Percentiles rank a stretch among this genome's conserved stretches.
Conservation (phyloP, 2,329 filamentous ascomycete species). For the Exophiala spinifera region DNA sequence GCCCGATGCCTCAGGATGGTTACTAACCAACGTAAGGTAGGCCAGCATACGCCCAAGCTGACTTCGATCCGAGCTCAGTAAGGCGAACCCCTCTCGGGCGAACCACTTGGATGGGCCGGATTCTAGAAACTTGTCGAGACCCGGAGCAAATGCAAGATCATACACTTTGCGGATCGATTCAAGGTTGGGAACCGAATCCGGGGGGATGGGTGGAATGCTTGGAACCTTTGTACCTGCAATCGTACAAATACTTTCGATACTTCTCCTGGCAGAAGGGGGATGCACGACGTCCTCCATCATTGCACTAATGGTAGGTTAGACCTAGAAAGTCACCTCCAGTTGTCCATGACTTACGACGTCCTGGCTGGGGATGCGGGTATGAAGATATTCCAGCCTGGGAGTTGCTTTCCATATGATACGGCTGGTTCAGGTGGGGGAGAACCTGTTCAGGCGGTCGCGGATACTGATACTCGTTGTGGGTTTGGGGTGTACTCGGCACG, state of each 20-base stretch:
- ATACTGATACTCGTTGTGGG: constrained; percentile 25
- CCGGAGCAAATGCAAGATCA: constrained; percentile 70
- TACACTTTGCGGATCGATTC: constrained; percentile 71
- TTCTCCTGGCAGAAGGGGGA: constrained; percentile 43
- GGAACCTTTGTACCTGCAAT: constrained; percentile 50
- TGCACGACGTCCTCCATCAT: constrained; percentile 20
- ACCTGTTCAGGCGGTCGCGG: constrained; percentile 25
- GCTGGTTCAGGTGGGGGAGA: constrained; percentile 27
- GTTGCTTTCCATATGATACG: constrained; percentile 26
- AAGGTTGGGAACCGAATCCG: constrained; percentile 52
- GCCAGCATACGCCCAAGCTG: constrained; percentile 66
- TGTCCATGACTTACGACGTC: constrained; percentile 20
- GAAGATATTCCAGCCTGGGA: constrained; percentile 16
- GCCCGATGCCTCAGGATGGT: constrained; percentile 18
- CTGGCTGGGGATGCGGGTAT: constrained; percentile 16
- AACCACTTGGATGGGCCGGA: constrained; percentile 67
- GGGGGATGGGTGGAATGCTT: constrained; percentile 53
- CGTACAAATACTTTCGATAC: constrained; percentile 69
- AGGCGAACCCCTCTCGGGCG: constrained; percentile 52
- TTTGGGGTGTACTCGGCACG: constrained; percentile 23
- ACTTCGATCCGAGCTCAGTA: constrained; percentile 53
- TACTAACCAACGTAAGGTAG: constrained; percentile 51
- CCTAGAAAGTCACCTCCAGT: neutral
- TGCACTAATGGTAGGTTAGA: constrained; percentile 18
- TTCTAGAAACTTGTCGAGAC: constrained; percentile 74